A percentile compares a stretch with the other conserved stretches of the same genome.
phyloP scores from a whole-genome alignment of 257 asterid species.

The Solanum medicagineum region DNA sequence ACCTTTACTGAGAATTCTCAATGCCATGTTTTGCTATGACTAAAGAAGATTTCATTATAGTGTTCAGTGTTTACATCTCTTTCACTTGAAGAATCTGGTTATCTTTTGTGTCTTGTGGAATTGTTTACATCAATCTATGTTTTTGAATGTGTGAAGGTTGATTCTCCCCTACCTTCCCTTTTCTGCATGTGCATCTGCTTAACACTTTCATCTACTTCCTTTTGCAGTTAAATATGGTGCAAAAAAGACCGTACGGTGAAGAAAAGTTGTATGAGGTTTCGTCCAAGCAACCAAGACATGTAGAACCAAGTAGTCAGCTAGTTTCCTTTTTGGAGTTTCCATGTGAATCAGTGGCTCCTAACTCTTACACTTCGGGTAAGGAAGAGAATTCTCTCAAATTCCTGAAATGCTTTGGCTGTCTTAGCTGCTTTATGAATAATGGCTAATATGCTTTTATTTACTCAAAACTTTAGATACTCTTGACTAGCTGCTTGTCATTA shows the following conservation, averaged over 20 bases:
- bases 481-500: not conserved
- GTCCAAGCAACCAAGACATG: conserved; percentile 32
- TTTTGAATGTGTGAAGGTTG: not conserved
- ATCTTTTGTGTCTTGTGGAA: not conserved
- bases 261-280: conserved; percentile 20
- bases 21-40: not conserved
- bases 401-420: not conserved
- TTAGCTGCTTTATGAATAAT: not conserved
- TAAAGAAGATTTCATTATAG: not conserved
- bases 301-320: conserved; percentile 13
- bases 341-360: conserved; percentile 1
- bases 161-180: not conserved
- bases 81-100: not conserved
- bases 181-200: not conserved
- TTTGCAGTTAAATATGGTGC: conserved; percentile 37
- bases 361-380: conserved; percentile 16
- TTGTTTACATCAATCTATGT: not conserved
- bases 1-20: not conserved
- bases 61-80: not conserved
- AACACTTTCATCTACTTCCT: not conserved
- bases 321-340: conserved; percentile 25
- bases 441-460: not conserved
- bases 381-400: not conserved
- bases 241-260: conserved; percentile 22
- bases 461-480: not conserved